A percentile compares a stretch with the other conserved stretches of the same genome.
phyloP scores from a whole-genome alignment of 371 early-diverging fungal genomes.

The Rhizopus sp. region DNA sequence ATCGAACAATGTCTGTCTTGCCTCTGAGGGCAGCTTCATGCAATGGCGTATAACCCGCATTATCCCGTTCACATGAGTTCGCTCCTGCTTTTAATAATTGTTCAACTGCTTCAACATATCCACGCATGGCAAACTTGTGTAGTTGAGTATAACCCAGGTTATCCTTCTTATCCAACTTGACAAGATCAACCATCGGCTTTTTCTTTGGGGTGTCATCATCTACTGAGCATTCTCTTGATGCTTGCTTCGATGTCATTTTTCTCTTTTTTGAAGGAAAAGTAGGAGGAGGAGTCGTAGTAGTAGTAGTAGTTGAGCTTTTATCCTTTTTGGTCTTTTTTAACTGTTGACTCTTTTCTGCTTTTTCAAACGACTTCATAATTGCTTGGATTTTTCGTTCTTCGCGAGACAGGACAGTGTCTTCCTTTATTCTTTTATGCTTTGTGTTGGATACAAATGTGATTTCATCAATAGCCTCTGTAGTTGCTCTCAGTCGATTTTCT shows the following conservation, averaged over 20 bases:
- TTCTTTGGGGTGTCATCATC: constrained; percentile 18
- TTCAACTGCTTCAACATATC: constrained; percentile 56
- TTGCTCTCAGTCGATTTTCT: constrained; percentile 37
- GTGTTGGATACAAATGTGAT: constrained; percentile 39
- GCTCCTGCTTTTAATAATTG: constrained; percentile 71
- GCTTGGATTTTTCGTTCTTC: constrained; percentile 33
- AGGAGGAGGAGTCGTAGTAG: too few species aligned
- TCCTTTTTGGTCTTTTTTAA: constrained; percentile 9
- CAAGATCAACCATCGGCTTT: constrained; percentile 17
- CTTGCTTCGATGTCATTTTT: constrained; percentile 18
- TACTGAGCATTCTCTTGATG: constrained; percentile 39
- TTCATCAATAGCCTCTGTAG: constrained; percentile 37
- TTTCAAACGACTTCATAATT: constrained; percentile 35
- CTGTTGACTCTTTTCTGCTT: constrained; percentile 27
- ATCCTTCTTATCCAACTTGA: constrained; percentile 51
- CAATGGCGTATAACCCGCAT: constrained; percentile 78
- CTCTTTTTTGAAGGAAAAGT: constrained; percentile 2
- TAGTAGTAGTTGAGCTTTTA: constrained; percentile 11
- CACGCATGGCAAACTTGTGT: constrained; percentile 56
- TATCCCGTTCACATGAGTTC: constrained; percentile 69
- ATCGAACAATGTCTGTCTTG: constrained; percentile 56
- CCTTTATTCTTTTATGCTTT: constrained; percentile 35
- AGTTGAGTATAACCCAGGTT: constrained; percentile 60
- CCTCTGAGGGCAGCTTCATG: constrained; percentile 80
- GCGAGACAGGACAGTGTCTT: constrained; percentile 9